Conservation (phyloP, 2,329 filamentous ascomycete genomes). For the Bipolaris zeicola region DNA sequence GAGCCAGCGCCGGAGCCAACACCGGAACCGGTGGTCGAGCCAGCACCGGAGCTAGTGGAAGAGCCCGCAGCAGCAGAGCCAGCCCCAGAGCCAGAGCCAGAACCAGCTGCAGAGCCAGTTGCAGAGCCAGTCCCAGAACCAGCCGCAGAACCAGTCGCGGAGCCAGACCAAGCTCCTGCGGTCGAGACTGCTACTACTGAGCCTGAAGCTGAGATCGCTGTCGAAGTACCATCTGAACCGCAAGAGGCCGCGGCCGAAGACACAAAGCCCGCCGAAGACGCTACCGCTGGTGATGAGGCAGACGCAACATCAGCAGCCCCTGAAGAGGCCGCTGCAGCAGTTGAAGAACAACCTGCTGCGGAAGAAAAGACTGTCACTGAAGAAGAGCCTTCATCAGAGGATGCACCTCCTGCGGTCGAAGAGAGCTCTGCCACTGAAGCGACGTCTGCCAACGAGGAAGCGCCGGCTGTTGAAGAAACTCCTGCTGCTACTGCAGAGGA, state of each 20-base stretch:
- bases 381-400: background rate
- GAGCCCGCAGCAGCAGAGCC: background rate
- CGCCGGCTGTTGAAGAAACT: background rate
- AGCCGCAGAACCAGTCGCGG: background rate
- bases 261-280: background rate
- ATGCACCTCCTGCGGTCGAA: background rate
- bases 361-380: background rate
- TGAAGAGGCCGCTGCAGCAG: background rate
- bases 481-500: background rate
- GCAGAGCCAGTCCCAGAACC: background rate
- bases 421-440: background rate
- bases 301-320: background rate
- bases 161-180: background rate
- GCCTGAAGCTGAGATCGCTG: background rate
- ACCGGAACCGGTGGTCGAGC: background rate
- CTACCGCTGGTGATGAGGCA: background rate
- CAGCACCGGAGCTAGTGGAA: background rate
- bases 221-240: background rate
- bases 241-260: background rate
- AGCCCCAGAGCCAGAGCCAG: background rate
- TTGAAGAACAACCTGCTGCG: background rate
- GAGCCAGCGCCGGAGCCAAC: background rate
- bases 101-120: background rate
- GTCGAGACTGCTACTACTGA: background rate
- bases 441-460: background rate